phyloP scores from a whole-genome alignment of 345 rosid genomes.

The Clarkia xantiana region DNA sequence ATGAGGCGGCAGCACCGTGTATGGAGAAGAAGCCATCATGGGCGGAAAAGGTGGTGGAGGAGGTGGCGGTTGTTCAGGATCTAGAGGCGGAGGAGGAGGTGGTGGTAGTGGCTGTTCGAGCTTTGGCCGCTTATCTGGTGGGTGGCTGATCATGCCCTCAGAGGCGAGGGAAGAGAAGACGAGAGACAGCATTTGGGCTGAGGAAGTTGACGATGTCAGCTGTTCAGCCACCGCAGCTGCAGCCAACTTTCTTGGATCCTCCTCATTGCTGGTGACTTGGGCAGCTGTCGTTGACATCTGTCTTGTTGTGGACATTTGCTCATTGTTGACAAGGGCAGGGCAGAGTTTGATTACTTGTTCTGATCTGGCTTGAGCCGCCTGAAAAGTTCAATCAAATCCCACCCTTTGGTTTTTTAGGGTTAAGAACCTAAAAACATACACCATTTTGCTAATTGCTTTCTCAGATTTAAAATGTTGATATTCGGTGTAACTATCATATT shows the following conservation, averaged over 20 bases:
- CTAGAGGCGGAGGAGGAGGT: conserved; percentile 17
- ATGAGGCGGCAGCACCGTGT: conserved; percentile 30
- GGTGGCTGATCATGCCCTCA: conserved; percentile 53
- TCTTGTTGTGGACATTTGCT: conserved; percentile 18
- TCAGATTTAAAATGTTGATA: too few species aligned
- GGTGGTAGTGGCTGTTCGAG: conserved; percentile 19
- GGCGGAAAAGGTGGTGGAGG: conserved; percentile 44
- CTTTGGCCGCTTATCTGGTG: conserved; percentile 60
- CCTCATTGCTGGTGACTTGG: conserved; percentile 11
- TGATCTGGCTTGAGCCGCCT: conserved; percentile 45
- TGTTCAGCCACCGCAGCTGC: conserved; percentile 82
- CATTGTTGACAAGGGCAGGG: conserved; percentile 30
- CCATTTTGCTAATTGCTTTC: too few species aligned
- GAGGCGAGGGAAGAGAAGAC: conserved; percentile 90
- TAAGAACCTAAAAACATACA: too few species aligned
- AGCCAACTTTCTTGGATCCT: conserved; percentile 56
- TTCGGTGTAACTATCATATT: too few species aligned
- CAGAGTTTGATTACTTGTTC: conserved; percentile 35
- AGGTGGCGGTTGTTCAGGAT: conserved; percentile 30
- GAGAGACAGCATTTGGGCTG: conserved; percentile 78
- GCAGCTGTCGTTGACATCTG: conserved; percentile 15
- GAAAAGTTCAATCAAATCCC: conserved; percentile 5
- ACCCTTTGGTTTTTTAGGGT: too few species aligned
- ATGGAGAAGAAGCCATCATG: conserved; percentile 30
- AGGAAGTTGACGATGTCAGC: conserved; percentile 82